Percentiles rank a stretch among this genome's conserved stretches.
phyloP scores from a whole-genome alignment of 2,329 filamentous ascomycete species.

The Cytospora paraplurivora region DNA sequence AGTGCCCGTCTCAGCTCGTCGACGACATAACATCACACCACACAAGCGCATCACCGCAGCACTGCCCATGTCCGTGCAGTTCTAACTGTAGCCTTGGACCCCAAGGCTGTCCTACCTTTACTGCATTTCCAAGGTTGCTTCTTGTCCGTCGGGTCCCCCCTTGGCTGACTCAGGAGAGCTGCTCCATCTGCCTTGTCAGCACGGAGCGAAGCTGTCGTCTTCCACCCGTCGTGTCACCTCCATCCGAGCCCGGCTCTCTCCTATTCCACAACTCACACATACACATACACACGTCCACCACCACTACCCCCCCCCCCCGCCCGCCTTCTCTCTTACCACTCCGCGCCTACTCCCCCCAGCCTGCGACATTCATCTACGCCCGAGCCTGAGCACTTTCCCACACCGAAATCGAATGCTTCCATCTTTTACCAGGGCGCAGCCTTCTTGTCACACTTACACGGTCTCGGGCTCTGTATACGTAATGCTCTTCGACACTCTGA shows the following conservation, averaged over 20 bases:
- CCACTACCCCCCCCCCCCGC: no score
- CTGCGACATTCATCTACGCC: constrained; percentile 13
- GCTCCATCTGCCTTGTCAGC: constrained; percentile 17
- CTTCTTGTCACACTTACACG: constrained; percentile 17
- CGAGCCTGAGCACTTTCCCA: constrained; percentile 7
- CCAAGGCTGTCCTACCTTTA: not conserved
- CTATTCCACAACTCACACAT: not conserved
- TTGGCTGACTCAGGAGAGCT: constrained; percentile 28
- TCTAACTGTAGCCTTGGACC: not conserved
- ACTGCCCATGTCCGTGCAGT: not conserved
- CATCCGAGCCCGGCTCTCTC: constrained; percentile 24
- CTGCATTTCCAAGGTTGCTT: not conserved
- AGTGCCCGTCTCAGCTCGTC: not conserved
- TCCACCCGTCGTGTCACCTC: constrained; percentile 23
- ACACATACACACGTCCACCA: no score
- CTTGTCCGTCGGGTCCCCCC: not conserved
- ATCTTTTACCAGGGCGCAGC: constrained; percentile 18
- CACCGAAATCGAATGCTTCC: not conserved
- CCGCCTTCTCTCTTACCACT: no score
- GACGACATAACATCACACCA: constrained; percentile 7
- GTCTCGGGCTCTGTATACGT: constrained; percentile 23
- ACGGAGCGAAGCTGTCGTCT: constrained; percentile 12
- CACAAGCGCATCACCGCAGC: constrained; percentile 1
- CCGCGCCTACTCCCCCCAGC: not conserved
- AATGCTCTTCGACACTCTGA: constrained; percentile 25